Evolutionary conservation across 1,284 basidiomycete species (phyloP).

Genomic region (Farysia itapuensis): DNA sequence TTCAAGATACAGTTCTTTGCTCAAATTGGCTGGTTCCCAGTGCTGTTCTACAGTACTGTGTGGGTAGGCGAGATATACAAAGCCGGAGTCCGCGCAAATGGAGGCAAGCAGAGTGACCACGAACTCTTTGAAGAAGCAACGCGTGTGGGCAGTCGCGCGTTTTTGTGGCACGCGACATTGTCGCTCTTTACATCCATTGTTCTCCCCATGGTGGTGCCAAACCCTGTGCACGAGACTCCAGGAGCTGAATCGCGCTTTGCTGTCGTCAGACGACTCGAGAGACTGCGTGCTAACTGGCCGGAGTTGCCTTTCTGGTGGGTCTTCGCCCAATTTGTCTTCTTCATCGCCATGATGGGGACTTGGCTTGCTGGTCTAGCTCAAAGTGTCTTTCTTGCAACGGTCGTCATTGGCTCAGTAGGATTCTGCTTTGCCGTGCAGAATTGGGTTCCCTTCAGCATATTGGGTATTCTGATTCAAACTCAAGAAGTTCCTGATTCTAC

Average conservation of each 20-base stretch:
- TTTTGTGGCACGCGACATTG: conserved; percentile 76
- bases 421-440: conserved; percentile 63
- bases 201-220: conserved; percentile 71
- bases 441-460: conserved; percentile 63
- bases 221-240: conserved; percentile 9
- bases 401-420: conserved; percentile 63
- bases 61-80: conserved; percentile 55
- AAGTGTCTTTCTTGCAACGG: conserved; percentile 61
- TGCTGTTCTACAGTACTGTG: conserved; percentile 48
- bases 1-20: conserved; percentile 52
- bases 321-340: conserved; percentile 43
- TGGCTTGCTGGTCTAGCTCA: conserved; percentile 28
- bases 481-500: not conserved
- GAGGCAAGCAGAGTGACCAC: conserved; percentile 24
- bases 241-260: conserved; percentile 11
- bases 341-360: conserved; percentile 38
- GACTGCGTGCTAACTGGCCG: conserved; percentile 15
- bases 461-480: conserved; percentile 49
- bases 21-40: conserved; percentile 54
- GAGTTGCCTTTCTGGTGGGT: conserved; percentile 47
- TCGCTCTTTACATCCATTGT: conserved; percentile 72
- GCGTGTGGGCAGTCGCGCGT: conserved; percentile 77
- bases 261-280: conserved; percentile 3
- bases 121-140: conserved; percentile 67
- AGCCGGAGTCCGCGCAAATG: conserved; percentile 20